Evolutionary conservation across 2,329 filamentous ascomycete genomes (phyloP), one percentile per base, ranked within the genome.

Genomic region (Fusarium sp.): DNA sequence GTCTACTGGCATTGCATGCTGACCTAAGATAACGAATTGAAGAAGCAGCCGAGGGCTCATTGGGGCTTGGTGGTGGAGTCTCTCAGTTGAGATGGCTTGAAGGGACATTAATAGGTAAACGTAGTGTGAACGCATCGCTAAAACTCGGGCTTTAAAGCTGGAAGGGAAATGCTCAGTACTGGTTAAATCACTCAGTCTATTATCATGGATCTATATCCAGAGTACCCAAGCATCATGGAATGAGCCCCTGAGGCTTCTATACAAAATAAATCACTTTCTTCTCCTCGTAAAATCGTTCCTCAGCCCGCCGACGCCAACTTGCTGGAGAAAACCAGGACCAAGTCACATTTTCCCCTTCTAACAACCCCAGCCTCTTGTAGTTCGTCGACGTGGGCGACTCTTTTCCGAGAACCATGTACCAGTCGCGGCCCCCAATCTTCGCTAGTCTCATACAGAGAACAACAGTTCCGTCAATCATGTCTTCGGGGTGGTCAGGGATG

Each of bases 231-330:
- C 36, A n/a, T n/a, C 10, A 5, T 9, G 29, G 29, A 31, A 10
- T 9, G 29, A 31, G 9, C 9, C 29, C 29, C 29, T 31, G 29
- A 10, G 29, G 29, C 9, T 31, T 31, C 18, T 38, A 70, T 47
- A 65, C n/a, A 59, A 70, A 42, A 14, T 52, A 33, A 5, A 69
- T 3, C 36, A 59, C 62, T 1, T 22, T 47, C 22, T 59, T 69
- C 66, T 71, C 59, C 20, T 71, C 69, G 7, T 66, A 29, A 33
- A 58, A 69, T 8, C 69, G 63, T 4, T 61, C 45, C 31, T 69
- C 59, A 4, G 59, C 69, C 3, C 69, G 62, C 10, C 58, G 50
- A 2, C 52, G 66, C 69, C 69, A 71, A 29, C 66, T 69, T 18
- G 27, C n/a, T 0, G 33, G 33, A 16, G 63, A 66, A 11, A 50